Evolutionary conservation across 2,329 filamentous ascomycete genomes (phyloP), one percentile per base, ranked within the genome.

Genomic region (Xylariaceae sp.): DNA sequence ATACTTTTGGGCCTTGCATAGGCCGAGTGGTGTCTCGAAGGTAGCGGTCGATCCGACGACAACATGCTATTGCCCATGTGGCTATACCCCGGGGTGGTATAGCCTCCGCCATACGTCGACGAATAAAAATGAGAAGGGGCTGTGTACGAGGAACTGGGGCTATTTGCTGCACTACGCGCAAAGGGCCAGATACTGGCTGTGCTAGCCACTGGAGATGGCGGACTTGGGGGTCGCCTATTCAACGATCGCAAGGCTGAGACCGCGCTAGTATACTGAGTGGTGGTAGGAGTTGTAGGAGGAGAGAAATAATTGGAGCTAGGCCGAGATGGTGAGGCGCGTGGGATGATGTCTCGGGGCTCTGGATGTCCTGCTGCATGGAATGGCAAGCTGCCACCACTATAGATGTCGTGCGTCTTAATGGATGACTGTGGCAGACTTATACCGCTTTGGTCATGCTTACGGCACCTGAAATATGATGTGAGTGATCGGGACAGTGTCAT

Each of bases 1-100:
- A 84, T 82, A 69, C 81, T 84, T 69, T 79, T 83, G 33, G 81
- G 80, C 43, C 82, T 74, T 58, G 79, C 74, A 67, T 82, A 82
- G 38, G 73, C 71, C 36, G 76, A 72, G 3, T 81, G 79, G 45
- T 77, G 75, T 44, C 82, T 75, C 10, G 75, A 75, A 13, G 83
- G 82, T 19, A 85, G 69, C 6, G 82, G 83, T 9, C 82, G 73
- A 56, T 84, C 81, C 60, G 62, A 55, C 38, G 59, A 58, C 28
- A 74, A 71, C 42, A 71, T 71, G 45, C 62, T 58, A 36, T 64
- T 63, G 46, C 66, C 66, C 45, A 64, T 66, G 44, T 78, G 77
- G 41, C 63, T 60, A 53, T 71, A 68, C 9, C 62, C 64, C 10
- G 65, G 68, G 50, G 67, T 66, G 22, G 65, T 67, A 52, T 75